Conservation (phyloP, 2,329 filamentous ascomycete species). For the Sporothrix brunneoviolacea region DNA sequence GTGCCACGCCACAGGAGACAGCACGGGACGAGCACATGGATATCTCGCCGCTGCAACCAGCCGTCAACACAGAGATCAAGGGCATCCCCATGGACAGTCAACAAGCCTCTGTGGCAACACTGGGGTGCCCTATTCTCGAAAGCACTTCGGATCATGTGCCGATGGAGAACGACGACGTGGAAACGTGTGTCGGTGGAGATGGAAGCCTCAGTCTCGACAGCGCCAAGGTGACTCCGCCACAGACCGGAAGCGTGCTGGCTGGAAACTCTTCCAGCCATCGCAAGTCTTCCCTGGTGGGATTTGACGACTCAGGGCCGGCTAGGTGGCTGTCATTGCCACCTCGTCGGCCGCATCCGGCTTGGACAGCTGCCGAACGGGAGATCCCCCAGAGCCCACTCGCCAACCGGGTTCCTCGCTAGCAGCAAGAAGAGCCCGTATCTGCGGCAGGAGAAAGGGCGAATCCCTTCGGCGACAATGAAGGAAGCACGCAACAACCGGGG, state of each 20-base stretch:
- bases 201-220: background rate
- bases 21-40: background rate
- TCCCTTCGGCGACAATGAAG: background rate
- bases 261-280: background rate
- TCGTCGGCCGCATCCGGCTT: slow-evolving; percentile 10
- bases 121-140: too few relatives aligned
- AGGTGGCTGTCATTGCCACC: slow-evolving; percentile 16
- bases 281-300: background rate
- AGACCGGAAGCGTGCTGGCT: background rate
- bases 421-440: background rate
- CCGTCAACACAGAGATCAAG: background rate
- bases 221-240: background rate
- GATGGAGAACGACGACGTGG: background rate
- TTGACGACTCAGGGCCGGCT: background rate
- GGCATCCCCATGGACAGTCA: background rate
- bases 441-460: background rate
- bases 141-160: too few relatives aligned
- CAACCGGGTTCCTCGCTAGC: slow-evolving; percentile 9
- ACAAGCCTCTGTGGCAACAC: background rate
- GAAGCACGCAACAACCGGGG: background rate
- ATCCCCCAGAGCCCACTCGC: slow-evolving; percentile 5
- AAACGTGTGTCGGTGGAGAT: background rate
- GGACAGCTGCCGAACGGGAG: slow-evolving; percentile 10
- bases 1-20: background rate
- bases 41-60: background rate